These are phyloP conservation scores for Solanum pennellii DNA, from an alignment of 257 asterid species.

Conservation along the genomic window DNA sequence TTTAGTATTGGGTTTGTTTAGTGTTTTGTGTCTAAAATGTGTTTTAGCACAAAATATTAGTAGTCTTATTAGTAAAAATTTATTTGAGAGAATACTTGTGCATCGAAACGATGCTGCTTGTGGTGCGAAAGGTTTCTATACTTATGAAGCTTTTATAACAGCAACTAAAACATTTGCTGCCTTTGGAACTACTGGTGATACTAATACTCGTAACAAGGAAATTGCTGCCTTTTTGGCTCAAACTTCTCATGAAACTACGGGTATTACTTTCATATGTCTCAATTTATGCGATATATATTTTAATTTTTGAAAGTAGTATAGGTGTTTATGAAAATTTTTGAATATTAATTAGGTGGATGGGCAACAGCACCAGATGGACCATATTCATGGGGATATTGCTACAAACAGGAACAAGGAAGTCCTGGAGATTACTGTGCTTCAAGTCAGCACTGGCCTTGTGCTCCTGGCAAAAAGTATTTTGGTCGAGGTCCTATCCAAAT, in stretches of 20 bases:
- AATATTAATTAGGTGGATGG: conserved; percentile 10
- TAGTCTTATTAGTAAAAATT: background rate
- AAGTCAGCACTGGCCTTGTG: conserved; percentile 8
- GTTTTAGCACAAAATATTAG: conserved; percentile 11
- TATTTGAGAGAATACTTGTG: background rate
- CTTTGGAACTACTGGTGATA: conserved; percentile 18
- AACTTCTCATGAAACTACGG: conserved; percentile 18
- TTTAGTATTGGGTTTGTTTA: background rate
- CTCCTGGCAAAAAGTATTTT: conserved; percentile 4
- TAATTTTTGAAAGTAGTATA: background rate
- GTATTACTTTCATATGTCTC: background rate
- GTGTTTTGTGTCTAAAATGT: background rate
- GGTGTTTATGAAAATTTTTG: background rate
- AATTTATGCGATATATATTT: background rate
- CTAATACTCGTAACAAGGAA: conserved; percentile 15
- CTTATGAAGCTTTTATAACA: conserved; percentile 14
- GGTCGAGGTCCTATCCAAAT: conserved; percentile 20
- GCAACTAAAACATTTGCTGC: conserved; percentile 9
- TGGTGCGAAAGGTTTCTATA: conserved; percentile 18
- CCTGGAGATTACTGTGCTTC: conserved; percentile 1
- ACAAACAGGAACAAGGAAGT: conserved; percentile 11
- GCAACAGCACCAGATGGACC: conserved; percentile 19
- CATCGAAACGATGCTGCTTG: conserved; percentile 14
- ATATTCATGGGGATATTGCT: conserved; percentile 27
- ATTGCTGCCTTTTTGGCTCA: conserved; percentile 24